Evolutionary conservation across 805 yeast genomes (phyloP).

Genomic region (Ogataea pignaliae): DNA sequence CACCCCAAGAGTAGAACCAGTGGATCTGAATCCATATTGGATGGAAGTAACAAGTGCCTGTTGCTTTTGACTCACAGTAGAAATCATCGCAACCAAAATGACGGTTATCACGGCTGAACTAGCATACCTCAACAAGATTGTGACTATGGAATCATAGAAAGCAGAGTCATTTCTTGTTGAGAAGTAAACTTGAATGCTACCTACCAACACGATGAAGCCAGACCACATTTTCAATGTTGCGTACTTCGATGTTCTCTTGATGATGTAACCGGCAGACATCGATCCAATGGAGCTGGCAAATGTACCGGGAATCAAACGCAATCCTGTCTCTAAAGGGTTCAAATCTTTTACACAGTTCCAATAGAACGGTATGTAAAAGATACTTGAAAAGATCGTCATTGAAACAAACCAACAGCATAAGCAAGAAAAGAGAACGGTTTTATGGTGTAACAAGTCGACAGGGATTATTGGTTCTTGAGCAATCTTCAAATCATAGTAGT

Average conservation of each 20-base stretch:
- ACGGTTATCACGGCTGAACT: constrained; percentile 67
- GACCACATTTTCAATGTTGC: constrained; percentile 40
- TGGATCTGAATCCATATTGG: constrained; percentile 65
- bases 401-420: constrained; percentile 67
- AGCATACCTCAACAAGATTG: constrained; percentile 58
- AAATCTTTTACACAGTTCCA: constrained; percentile 30
- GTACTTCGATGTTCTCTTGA: constrained; percentile 66
- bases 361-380: constrained; percentile 70
- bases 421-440: constrained; percentile 62
- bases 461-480: constrained; percentile 70
- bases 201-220: constrained; percentile 42
- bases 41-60: constrained; percentile 89
- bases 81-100: constrained; percentile 67
- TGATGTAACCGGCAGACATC: constrained; percentile 58
- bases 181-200: constrained; percentile 35
- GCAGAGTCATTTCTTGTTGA: constrained; percentile 14
- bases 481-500: constrained; percentile 44
- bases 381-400: constrained; percentile 58
- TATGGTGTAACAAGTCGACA: constrained; percentile 46
- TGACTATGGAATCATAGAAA: constrained; percentile 39
- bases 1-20: constrained; percentile 53
- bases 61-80: constrained; percentile 61
- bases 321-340: constrained; percentile 31
- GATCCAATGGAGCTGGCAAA: constrained; percentile 67
- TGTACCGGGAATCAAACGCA: constrained; percentile 51